phyloP scores from a whole-genome alignment of 2,329 filamentous ascomycete species.

The Hypoxylon sp. region DNA sequence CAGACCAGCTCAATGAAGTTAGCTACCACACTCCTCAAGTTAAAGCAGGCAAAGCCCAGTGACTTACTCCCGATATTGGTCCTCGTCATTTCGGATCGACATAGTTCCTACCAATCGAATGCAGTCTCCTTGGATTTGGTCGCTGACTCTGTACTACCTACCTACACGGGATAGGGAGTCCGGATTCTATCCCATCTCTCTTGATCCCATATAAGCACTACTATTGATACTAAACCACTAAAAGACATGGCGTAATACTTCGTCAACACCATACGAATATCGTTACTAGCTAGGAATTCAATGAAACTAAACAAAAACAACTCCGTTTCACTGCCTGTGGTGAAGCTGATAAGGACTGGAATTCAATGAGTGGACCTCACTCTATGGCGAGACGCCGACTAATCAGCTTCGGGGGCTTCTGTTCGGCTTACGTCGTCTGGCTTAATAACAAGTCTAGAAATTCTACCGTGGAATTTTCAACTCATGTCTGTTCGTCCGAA shows the following conservation, averaged over 20 bases:
- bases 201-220: slow-evolving; percentile 5
- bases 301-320: slow-evolving; percentile 20
- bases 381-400: slow-evolving; percentile 39
- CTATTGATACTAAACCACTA: slow-evolving; percentile 4
- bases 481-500: slow-evolving; percentile 43
- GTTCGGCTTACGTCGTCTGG: slow-evolving; percentile 3
- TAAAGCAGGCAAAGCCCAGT: slow-evolving; percentile 2
- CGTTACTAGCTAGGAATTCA: background rate
- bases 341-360: slow-evolving; percentile 14
- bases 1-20: slow-evolving; percentile 11
- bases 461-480: slow-evolving; percentile 39
- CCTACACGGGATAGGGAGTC: slow-evolving; percentile 13
- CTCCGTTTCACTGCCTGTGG: slow-evolving; percentile 23
- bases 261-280: slow-evolving; percentile 6
- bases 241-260: slow-evolving; percentile 11
- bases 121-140: slow-evolving; percentile 18
- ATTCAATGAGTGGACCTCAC: slow-evolving; percentile 5
- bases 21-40: background rate
- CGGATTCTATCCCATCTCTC: slow-evolving; percentile 20
- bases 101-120: slow-evolving; percentile 47
- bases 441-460: slow-evolving; percentile 28
- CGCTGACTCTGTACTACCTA: slow-evolving; percentile 11
- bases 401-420: slow-evolving; percentile 28
- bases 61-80: slow-evolving; percentile 18
- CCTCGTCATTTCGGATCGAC: slow-evolving; percentile 54